A percentile compares a stretch with the other conserved stretches of the same genome.
Conservation (phyloP, 1,284 basidiomycete genomes). For the Ustilago sp. region DNA sequence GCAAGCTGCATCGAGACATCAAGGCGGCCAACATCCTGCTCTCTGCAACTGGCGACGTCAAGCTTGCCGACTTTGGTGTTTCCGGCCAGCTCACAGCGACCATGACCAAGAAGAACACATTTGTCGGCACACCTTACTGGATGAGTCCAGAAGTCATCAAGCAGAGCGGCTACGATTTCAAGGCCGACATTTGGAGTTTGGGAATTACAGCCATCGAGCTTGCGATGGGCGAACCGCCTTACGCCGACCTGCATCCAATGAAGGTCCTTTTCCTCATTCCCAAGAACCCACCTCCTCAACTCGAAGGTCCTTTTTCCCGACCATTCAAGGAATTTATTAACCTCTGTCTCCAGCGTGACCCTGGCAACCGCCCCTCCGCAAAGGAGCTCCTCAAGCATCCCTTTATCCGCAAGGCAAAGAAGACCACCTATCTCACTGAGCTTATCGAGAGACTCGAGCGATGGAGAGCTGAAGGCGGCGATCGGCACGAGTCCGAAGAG, state of each 20-base stretch:
- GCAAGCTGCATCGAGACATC: conserved; percentile 97
- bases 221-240: conserved; percentile 96
- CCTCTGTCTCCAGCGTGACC: conserved; percentile 92
- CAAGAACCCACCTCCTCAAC: conserved; percentile 91
- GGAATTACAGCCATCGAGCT: conserved; percentile 95
- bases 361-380: conserved; percentile 92
- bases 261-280: conserved; percentile 98
- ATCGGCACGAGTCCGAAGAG: conserved; percentile 58
- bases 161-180: conserved; percentile 98
- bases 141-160: conserved; percentile 99
- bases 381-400: conserved; percentile 94
- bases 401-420: conserved; percentile 93
- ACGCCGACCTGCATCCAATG: conserved; percentile 98
- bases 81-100: conserved; percentile 94
- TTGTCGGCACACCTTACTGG: conserved; percentile 81
- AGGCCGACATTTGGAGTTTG: conserved; percentile 83
- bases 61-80: conserved; percentile 98
- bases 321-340: conserved; percentile 93
- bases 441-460: conserved; percentile 92
- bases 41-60: conserved; percentile 94
- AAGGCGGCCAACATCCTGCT: conserved; percentile 97
- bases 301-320: conserved; percentile 89
- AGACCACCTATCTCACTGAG: conserved; percentile 91
- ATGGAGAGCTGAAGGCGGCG: conserved; percentile 81
- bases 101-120: conserved; percentile 94